Percentiles rank a stretch among this genome's conserved stretches.
These are phyloP conservation scores for Blastocystis sp. DNA, from an alignment of 352 stramenopile genomes.

Conservation along the genomic window DNA sequence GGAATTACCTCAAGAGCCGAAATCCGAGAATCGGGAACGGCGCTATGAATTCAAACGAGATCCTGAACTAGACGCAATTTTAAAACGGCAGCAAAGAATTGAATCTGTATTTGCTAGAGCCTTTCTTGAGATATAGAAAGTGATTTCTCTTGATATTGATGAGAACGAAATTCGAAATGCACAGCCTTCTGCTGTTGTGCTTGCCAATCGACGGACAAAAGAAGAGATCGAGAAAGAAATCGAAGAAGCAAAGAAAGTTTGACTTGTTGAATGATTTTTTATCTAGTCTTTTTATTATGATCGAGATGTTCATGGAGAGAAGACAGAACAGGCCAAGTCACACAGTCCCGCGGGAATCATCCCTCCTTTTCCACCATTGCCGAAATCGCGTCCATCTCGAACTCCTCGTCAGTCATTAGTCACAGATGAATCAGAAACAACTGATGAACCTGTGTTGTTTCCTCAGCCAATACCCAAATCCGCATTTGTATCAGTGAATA, in stretches of 20 bases:
- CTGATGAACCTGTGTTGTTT: no score
- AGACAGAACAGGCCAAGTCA: no score
- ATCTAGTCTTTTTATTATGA: neutral
- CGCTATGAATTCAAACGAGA: conserved; percentile 1
- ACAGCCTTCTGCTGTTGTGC: neutral
- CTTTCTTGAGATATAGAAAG: neutral
- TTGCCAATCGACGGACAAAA: neutral
- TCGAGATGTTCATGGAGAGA: neutral
- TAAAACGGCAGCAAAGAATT: neutral
- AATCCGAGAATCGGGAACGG: neutral
- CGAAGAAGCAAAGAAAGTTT: neutral
- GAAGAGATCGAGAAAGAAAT: neutral
- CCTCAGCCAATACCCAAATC: no score
- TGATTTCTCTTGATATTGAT: neutral
- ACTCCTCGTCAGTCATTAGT: no score
- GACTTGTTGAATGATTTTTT: neutral
- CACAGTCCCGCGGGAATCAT: no score
- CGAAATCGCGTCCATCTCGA: no score
- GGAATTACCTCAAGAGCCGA: neutral
- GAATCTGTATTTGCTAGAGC: neutral
- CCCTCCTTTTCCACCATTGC: no score
- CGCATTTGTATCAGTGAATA: no score
- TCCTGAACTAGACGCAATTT: neutral
- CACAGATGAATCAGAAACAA: no score
- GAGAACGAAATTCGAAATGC: neutral